Evolutionary conservation across 495 filamentous ascomycete genomes (phyloP).

Genomic region (Neurospora discreta): DNA sequence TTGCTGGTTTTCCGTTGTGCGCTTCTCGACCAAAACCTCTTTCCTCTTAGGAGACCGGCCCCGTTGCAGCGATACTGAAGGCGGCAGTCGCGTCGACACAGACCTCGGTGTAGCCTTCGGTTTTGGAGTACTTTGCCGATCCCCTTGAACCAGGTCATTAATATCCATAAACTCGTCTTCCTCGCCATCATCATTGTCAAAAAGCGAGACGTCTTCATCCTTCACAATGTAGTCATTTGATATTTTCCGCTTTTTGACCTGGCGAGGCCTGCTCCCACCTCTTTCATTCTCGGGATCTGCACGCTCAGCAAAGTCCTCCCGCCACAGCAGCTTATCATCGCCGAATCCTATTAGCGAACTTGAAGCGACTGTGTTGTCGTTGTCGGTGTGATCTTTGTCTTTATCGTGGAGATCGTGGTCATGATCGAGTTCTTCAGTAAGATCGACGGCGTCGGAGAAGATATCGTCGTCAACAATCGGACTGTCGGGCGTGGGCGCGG

Average conservation of each 20-base stretch:
- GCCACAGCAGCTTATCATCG: conserved; percentile 46
- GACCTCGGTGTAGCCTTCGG: neutral
- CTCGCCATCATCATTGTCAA: neutral
- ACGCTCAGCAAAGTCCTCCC: conserved; percentile 39
- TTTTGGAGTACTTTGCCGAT: neutral
- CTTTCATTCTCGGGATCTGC: conserved; percentile 12
- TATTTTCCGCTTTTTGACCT: conserved; percentile 39
- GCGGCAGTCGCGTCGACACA: neutral
- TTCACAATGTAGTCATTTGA: conserved; percentile 36
- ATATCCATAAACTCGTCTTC: conserved; percentile 33
- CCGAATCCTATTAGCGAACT: conserved; percentile 30
- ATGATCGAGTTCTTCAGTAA: conserved; percentile 48
- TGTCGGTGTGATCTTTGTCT: neutral
- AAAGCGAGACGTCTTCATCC: neutral
- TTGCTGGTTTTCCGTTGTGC: neutral
- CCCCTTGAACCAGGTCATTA: neutral
- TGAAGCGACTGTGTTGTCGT: conserved; percentile 7
- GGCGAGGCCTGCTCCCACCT: neutral
- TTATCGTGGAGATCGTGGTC: conserved; percentile 12
- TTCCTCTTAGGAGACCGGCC: neutral
- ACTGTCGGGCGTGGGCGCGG: neutral
- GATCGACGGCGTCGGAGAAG: conserved; percentile 49
- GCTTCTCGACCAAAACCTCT: neutral
- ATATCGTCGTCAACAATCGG: conserved; percentile 18
- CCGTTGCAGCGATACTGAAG: neutral